phyloP scores from a whole-genome alignment of 805 yeast genomes.

The Phaffomyces opuntiae region DNA sequence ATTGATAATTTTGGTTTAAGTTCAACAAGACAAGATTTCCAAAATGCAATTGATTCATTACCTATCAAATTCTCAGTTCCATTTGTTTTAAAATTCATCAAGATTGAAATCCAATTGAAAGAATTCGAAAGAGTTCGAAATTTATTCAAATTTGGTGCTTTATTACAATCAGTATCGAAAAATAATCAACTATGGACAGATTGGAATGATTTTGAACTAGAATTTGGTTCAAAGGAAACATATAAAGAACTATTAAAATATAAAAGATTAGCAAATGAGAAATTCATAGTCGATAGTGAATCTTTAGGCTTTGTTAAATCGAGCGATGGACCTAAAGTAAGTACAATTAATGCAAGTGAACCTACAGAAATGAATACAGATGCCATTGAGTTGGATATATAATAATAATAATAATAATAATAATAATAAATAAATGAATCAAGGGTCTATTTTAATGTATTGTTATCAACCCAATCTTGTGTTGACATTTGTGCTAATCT shows the following conservation, averaged over 20 bases:
- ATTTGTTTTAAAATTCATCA: conserved; percentile 47
- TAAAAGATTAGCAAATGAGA: conserved; percentile 36
- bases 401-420: background rate
- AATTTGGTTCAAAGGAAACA: conserved; percentile 61
- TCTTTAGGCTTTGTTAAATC: conserved; percentile 46
- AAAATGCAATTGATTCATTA: conserved; percentile 42
- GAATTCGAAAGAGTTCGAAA: conserved; percentile 59
- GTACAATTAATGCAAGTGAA: conserved; percentile 15
- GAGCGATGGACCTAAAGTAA: conserved; percentile 29
- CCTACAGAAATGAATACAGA: conserved; percentile 40
- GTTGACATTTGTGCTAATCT: conserved; percentile 92
- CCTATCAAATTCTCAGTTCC: conserved; percentile 35
- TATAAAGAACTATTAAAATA: conserved; percentile 67
- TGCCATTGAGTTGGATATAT: conserved; percentile 47
- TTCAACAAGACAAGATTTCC: conserved; percentile 42
- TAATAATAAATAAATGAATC: background rate
- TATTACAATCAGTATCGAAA: conserved; percentile 29
- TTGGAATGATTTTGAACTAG: conserved; percentile 74
- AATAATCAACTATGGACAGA: conserved; percentile 44
- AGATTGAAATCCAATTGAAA: conserved; percentile 44
- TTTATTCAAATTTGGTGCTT: conserved; percentile 49
- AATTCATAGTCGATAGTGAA: conserved; percentile 25
- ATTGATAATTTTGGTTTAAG: conserved; percentile 33
- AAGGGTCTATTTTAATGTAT: conserved; percentile 6
- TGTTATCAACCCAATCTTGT: conserved; percentile 74